phyloP scores from a whole-genome alignment of 768 basidiomycete genomes.

The Lyophyllum decastes region DNA sequence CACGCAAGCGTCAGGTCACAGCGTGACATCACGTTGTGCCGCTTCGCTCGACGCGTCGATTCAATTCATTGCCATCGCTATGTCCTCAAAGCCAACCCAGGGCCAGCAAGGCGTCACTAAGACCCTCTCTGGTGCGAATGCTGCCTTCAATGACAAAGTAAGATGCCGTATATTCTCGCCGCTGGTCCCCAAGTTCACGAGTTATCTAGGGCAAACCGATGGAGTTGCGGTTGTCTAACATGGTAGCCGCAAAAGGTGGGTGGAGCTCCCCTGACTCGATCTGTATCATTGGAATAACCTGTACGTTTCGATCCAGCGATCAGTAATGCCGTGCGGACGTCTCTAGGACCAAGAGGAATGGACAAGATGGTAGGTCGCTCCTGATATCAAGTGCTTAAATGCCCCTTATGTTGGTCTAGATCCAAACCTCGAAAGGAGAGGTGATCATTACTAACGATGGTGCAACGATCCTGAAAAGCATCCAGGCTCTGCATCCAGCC shows the following conservation, averaged over 20 bases:
- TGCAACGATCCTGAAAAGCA: constrained; percentile 93
- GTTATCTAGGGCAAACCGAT: constrained; percentile 87
- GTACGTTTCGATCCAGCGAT: constrained; percentile 61
- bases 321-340: constrained; percentile 96
- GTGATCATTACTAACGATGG: constrained; percentile 99
- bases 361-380: constrained; percentile 87
- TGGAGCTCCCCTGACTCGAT: constrained; percentile 1
- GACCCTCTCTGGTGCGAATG: constrained; percentile 59
- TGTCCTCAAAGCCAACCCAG: constrained; percentile 37
- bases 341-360: constrained; percentile 96
- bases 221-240: constrained; percentile 95
- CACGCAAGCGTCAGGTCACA: constrained; percentile 32
- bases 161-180: constrained; percentile 7
- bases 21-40: constrained; percentile 31
- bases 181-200: constrained; percentile 23
- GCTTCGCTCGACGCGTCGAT: constrained; percentile 33
- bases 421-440: constrained; percentile 95
- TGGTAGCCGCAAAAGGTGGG: constrained; percentile 96
- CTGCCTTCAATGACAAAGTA: constrained; percentile 88
- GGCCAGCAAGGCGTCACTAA: constrained; percentile 44
- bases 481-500: constrained; percentile 96
- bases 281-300: not conserved
- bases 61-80: constrained; percentile 23
- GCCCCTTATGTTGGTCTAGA: constrained; percentile 48
- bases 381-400: constrained; percentile 10